Evolutionary conservation across 2,329 filamentous ascomycete genomes (phyloP).

Genomic region (Apiospora phragmitis): DNA sequence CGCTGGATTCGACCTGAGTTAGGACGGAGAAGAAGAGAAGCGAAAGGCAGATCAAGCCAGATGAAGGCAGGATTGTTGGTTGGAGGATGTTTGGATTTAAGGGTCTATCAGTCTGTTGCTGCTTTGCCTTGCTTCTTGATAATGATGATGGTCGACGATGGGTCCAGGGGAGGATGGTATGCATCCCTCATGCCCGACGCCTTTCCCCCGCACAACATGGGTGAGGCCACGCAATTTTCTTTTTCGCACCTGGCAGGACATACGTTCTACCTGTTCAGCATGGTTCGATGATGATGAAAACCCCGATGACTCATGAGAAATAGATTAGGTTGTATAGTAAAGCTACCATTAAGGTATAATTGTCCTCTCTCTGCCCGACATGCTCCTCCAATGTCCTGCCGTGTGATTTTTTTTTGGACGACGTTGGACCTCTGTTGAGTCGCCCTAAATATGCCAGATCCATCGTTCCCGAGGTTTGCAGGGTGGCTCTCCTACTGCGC

Average conservation of each 20-base stretch:
- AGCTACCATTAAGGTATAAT: not conserved
- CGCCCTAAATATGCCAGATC: not conserved
- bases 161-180: not conserved
- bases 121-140: not conserved
- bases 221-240: not conserved
- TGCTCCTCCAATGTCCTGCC: not conserved
- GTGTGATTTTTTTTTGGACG: not conserved
- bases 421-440: not conserved
- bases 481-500: not conserved
- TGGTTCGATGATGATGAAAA: not conserved
- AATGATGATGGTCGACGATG: not conserved
- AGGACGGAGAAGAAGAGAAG: not conserved
- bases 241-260: not conserved
- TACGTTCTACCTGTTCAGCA: not conserved
- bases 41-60: not conserved
- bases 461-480: not conserved
- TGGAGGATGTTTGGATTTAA: not conserved
- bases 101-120: not conserved
- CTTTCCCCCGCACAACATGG: not conserved
- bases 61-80: not conserved
- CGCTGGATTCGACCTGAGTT: constrained; percentile 87
- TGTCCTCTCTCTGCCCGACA: not conserved
- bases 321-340: not conserved
- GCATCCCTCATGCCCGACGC: not conserved
- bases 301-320: not conserved